phyloP scores from a whole-genome alignment of 306 rosid genomes.

The Quercus alba region DNA sequence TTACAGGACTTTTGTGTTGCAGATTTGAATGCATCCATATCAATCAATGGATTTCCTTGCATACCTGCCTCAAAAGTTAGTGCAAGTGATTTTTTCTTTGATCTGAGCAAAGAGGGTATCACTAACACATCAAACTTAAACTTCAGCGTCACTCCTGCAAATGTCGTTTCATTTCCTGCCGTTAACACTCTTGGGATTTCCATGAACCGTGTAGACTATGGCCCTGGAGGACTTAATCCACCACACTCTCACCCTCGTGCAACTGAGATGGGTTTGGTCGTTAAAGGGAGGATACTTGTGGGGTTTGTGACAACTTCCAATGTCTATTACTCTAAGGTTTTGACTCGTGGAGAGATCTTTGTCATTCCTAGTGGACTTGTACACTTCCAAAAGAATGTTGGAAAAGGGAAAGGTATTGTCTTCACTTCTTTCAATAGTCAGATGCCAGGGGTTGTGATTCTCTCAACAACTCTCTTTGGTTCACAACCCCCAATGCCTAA shows the following conservation, averaged over 20 bases:
- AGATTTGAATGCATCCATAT: conserved; percentile 10
- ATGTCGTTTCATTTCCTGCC: conserved; percentile 42
- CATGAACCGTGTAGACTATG: conserved; percentile 44
- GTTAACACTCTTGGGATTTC: conserved; percentile 45
- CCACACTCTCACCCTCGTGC: conserved; percentile 47
- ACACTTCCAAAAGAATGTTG: conserved; percentile 38
- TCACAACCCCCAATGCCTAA: conserved; percentile 24
- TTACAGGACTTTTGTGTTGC: conserved; percentile 47
- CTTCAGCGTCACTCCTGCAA: conserved; percentile 3
- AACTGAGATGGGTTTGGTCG: conserved; percentile 17
- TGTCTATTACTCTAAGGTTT: conserved; percentile 32
- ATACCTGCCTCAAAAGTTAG: conserved; percentile 28
- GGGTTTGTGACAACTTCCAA: conserved; percentile 41
- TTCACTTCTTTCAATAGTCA: conserved; percentile 49
- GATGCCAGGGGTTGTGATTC: conserved; percentile 27
- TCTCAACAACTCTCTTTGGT: conserved; percentile 28
- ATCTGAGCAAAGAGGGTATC: conserved; percentile 29
- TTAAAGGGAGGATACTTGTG: conserved; percentile 40
- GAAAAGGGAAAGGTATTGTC: conserved; percentile 27
- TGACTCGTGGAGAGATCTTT: conserved; percentile 42
- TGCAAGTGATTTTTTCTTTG: conserved; percentile 42
- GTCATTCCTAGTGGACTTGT: conserved; percentile 42
- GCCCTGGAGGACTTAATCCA: conserved; percentile 34
- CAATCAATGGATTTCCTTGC: conserved; percentile 46
- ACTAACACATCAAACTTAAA: conserved; percentile 10